A percentile compares a stretch with the other conserved stretches of the same genome.
phyloP scores from a whole-genome alignment of 2,329 filamentous ascomycete genomes.

The Macrophomina pseudophaseolina region DNA sequence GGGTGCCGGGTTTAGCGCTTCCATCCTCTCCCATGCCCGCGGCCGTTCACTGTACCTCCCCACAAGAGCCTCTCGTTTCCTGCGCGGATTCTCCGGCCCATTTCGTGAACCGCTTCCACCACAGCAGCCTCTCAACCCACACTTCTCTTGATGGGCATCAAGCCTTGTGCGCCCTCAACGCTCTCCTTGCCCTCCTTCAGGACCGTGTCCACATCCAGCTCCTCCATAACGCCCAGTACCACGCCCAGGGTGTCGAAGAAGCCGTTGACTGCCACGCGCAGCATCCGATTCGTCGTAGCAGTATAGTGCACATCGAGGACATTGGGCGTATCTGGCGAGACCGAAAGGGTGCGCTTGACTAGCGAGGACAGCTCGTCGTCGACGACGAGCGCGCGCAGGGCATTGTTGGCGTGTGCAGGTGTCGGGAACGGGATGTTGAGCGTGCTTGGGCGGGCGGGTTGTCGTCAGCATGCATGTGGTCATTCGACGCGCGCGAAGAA shows the following conservation, averaged over 20 bases:
- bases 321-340: slow-evolving; percentile 44
- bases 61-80: neutral
- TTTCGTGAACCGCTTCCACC: too few species aligned
- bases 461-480: neutral
- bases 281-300: slow-evolving; percentile 93
- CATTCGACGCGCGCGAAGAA: neutral
- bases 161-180: slow-evolving; percentile 63
- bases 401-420: slow-evolving; percentile 75
- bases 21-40: neutral
- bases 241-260: slow-evolving; percentile 91
- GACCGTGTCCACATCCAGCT: slow-evolving; percentile 84
- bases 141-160: slow-evolving; percentile 17
- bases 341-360: slow-evolving; percentile 73
- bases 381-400: slow-evolving; percentile 76
- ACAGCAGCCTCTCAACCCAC: neutral
- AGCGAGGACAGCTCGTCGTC: slow-evolving; percentile 88
- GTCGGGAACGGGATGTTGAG: slow-evolving; percentile 83
- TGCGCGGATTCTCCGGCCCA: neutral
- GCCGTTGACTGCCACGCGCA: slow-evolving; percentile 92
- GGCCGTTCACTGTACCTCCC: neutral
- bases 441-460: slow-evolving; percentile 56
- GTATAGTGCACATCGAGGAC: slow-evolving; percentile 74
- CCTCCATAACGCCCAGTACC: slow-evolving; percentile 86
- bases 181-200: slow-evolving; percentile 51
- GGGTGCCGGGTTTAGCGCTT: too few species aligned